Evolutionary conservation across 495 filamentous ascomycete species (phyloP).

Genomic region (Penicillium goetzii): DNA sequence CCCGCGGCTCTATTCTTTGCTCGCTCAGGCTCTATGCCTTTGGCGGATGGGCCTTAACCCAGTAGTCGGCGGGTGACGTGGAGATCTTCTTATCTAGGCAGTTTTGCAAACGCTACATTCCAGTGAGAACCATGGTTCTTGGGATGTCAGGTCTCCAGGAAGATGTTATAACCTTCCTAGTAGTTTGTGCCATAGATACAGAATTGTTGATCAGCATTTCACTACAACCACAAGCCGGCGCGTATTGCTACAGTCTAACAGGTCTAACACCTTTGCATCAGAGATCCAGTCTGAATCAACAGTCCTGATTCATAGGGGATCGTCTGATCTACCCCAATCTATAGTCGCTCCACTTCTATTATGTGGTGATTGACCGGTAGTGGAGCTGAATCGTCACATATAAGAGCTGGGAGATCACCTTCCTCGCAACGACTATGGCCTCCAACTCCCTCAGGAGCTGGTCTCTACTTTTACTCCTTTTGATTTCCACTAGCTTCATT

Average conservation of each 20-base stretch:
- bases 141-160: not conserved
- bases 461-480: constrained; percentile 1
- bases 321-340: not conserved
- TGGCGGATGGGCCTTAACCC: not conserved
- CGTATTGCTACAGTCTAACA: constrained; percentile 4
- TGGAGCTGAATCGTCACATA: not conserved
- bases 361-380: not conserved
- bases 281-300: not conserved
- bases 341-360: not conserved
- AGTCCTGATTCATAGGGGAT: not conserved
- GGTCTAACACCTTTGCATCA: not conserved
- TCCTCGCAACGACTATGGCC: constrained; percentile 8
- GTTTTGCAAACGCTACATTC: constrained; percentile 7
- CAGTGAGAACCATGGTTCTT: constrained; percentile 1
- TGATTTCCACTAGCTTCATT: not conserved
- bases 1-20: not conserved
- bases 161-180: constrained; percentile 1
- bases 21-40: constrained; percentile 8
- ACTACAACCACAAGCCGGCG: not conserved
- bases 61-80: constrained; percentile 15
- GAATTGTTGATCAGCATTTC: not conserved
- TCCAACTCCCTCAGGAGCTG: not conserved
- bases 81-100: not conserved
- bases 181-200: not conserved
- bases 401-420: not conserved